Evolutionary conservation across 371 early-diverging fungal species (phyloP).

Genomic region (Apophysomyces sp.): DNA sequence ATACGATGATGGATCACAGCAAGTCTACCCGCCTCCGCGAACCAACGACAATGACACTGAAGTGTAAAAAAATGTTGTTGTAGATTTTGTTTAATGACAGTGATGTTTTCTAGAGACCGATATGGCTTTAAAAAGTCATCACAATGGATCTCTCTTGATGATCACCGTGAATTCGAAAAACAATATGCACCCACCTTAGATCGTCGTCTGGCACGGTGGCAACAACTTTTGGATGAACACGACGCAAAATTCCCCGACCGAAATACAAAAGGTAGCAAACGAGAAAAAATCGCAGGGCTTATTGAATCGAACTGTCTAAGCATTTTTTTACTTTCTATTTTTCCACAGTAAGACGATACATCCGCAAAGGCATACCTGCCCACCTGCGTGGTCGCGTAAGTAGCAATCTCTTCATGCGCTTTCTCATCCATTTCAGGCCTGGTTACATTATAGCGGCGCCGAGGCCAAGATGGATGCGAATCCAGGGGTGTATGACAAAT

Average conservation of each 20-base stretch:
- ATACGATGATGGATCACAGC: neutral
- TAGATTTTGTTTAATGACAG: neutral
- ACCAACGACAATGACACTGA: slow-evolving; percentile 13
- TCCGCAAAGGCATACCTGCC: slow-evolving; percentile 78
- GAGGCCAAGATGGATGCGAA: slow-evolving; percentile 57
- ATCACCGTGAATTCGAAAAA: slow-evolving; percentile 48
- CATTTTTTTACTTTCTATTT: neutral
- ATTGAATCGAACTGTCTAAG: neutral
- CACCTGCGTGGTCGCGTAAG: slow-evolving; percentile 61
- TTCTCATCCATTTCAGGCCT: slow-evolving; percentile 43
- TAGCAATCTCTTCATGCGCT: neutral
- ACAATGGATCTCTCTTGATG: slow-evolving; percentile 50
- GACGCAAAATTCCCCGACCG: slow-evolving; percentile 48
- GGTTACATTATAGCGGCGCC: slow-evolving; percentile 81
- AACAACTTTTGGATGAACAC: slow-evolving; percentile 47
- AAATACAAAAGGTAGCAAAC: slow-evolving; percentile 43
- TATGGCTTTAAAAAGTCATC: slow-evolving; percentile 61
- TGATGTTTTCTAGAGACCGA: slow-evolving; percentile 37
- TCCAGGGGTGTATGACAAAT: slow-evolving; percentile 55
- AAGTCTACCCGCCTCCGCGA: slow-evolving; percentile 14
- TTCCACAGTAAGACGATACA: slow-evolving; percentile 60
- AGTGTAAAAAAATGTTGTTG: slow-evolving; percentile 7
- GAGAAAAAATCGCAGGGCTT: neutral
- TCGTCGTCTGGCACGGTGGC: slow-evolving; percentile 53
- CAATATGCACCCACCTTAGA: slow-evolving; percentile 51